phyloP scores from a whole-genome alignment of 2,329 filamentous ascomycete species.

The Stemphylium beticola region DNA sequence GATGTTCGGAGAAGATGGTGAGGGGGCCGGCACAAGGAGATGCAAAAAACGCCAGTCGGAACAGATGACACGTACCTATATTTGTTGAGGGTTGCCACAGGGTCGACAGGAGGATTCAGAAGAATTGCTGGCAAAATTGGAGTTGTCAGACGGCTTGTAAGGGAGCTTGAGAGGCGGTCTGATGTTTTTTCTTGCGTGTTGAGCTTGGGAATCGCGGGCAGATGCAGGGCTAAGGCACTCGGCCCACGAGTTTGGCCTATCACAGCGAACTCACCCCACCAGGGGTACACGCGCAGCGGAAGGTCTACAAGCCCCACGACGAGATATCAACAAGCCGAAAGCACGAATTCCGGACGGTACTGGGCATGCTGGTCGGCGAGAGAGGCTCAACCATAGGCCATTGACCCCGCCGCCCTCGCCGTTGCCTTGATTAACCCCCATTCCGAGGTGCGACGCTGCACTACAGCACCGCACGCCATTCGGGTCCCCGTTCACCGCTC shows the following conservation, averaged over 20 bases:
- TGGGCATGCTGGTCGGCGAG: not conserved
- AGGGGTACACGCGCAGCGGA: conserved; percentile 20
- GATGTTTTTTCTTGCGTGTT: conserved; percentile 46
- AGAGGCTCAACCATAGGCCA: not conserved
- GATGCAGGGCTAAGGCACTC: conserved; percentile 27
- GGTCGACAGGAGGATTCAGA: conserved; percentile 15
- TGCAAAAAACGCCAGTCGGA: conserved; percentile 11
- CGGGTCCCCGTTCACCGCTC: conserved; percentile 46
- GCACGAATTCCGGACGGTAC: conserved; percentile 3
- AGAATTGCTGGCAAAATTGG: conserved; percentile 21
- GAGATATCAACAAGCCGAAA: conserved; percentile 4
- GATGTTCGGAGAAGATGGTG: conserved; percentile 24
- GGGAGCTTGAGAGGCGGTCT: conserved; percentile 41
- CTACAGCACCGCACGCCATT: conserved; percentile 17
- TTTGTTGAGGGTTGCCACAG: conserved; percentile 30
- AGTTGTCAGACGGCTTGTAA: conserved; percentile 29
- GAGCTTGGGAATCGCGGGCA: conserved; percentile 33
- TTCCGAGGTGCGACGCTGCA: conserved; percentile 11
- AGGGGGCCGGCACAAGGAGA: conserved; percentile 28
- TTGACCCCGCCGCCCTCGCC: not conserved
- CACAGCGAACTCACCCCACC: conserved; percentile 8
- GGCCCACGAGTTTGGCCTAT: conserved; percentile 17
- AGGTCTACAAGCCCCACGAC: conserved; percentile 7
- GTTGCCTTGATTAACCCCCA: not conserved
- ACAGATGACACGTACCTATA: conserved; percentile 44